Conservation (phyloP, 495 filamentous ascomycete genomes). For the Aspergillus ostianus region DNA sequence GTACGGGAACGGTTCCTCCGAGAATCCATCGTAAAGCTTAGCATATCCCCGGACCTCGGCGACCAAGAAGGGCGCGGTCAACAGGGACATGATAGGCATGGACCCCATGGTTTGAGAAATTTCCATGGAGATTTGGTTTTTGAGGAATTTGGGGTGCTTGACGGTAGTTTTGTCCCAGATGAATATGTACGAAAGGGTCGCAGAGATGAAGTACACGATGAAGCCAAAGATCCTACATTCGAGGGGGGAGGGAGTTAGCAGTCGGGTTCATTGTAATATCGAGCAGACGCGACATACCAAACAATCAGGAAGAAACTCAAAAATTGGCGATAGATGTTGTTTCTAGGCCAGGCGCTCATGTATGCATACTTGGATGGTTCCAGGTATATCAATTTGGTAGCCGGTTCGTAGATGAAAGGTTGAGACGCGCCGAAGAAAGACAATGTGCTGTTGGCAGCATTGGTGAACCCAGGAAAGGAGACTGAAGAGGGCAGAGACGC, state of each 20-base stretch:
- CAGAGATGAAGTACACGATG: slow-evolving; percentile 78
- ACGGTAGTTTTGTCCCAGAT: slow-evolving; percentile 91
- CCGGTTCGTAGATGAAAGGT: slow-evolving; percentile 64
- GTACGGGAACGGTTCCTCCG: slow-evolving; percentile 68
- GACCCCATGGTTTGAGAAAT: slow-evolving; percentile 73
- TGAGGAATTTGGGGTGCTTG: slow-evolving; percentile 91
- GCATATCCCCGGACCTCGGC: slow-evolving; percentile 81
- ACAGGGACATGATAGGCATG: slow-evolving; percentile 79
- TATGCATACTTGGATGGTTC: slow-evolving; percentile 76
- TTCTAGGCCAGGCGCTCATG: slow-evolving; percentile 73
- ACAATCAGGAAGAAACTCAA: slow-evolving; percentile 78
- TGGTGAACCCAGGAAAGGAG: slow-evolving; percentile 40
- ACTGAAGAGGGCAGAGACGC: slow-evolving; percentile 49
- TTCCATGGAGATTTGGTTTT: slow-evolving; percentile 86
- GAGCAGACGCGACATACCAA: slow-evolving; percentile 57
- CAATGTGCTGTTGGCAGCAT: slow-evolving; percentile 39
- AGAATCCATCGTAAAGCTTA: slow-evolving; percentile 77
- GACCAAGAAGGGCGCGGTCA: slow-evolving; percentile 82
- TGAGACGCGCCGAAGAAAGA: slow-evolving; percentile 42
- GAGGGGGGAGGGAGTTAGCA: slow-evolving; percentile 7
- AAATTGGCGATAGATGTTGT: slow-evolving; percentile 77
- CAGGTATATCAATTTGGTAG: slow-evolving; percentile 69
- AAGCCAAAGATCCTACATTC: slow-evolving; percentile 73
- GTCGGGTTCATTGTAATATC: background rate
- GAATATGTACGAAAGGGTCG: slow-evolving; percentile 83